phyloP scores from a whole-genome alignment of 192 early-diverging fungal species.

The Haplosporangium gracile region DNA sequence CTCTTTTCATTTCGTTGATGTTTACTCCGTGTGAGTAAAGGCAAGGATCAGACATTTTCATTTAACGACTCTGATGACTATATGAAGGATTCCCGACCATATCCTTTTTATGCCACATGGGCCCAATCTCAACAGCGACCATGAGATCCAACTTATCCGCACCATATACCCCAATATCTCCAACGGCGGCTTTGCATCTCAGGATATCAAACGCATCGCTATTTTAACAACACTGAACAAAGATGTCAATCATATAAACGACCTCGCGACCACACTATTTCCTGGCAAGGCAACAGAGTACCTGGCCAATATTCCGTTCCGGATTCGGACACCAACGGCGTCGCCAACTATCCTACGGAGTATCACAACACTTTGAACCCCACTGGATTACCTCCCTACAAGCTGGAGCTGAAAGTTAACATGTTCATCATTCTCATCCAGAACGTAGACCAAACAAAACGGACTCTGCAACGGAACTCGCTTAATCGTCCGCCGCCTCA shows the following conservation, averaged over 20 bases:
- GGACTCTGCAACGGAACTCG: constrained; percentile 54
- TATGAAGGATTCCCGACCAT: too few relatives aligned
- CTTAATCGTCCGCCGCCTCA: constrained; percentile 26
- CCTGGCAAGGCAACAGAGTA: background rate
- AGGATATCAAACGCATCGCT: background rate
- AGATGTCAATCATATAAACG: background rate
- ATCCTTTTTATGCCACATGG: background rate
- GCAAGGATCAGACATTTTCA: background rate
- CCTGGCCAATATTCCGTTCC: background rate
- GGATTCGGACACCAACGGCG: background rate
- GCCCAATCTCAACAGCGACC: background rate
- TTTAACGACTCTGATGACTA: too few relatives aligned
- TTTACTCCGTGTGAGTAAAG: background rate
- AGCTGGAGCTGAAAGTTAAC: constrained; percentile 18
- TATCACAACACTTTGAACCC: constrained; percentile 1
- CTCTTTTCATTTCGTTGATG: too few relatives aligned
- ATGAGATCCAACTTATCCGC: background rate
- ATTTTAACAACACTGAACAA: background rate
- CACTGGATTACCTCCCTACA: constrained; percentile 4
- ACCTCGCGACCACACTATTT: too few relatives aligned
- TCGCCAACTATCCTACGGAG: too few relatives aligned
- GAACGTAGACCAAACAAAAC: constrained; percentile 26
- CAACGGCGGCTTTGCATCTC: background rate
- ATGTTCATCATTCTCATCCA: constrained; percentile 40
- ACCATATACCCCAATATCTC: constrained; percentile 1